Base-by-base conservation (phyloP, 495 filamentous ascomycete genomes). In the Articulospora tetracladia region DNA sequence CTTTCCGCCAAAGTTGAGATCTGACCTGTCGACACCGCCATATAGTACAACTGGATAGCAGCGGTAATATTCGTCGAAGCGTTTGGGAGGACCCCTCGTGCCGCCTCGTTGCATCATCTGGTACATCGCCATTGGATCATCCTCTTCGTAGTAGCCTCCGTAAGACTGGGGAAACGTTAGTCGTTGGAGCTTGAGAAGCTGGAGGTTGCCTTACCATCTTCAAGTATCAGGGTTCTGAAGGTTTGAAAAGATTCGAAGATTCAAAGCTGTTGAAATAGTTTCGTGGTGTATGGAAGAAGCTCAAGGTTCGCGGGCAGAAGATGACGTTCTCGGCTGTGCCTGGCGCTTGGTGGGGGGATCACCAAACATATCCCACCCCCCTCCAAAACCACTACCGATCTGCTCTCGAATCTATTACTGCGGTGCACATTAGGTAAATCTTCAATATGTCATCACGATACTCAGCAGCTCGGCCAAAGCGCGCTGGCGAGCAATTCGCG, bases 21-120 rank as follows among this genome's bases (percentile, higher is more conserved):
- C 86, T 55, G 91, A 89, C 69, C 93, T 82, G 63, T 97, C 94
- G 23, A 91, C 84, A 7, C 94, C 92, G n/a, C 93, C 90, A 59
- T 96, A 83, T 92, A 98, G 97, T 65, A 86, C 85, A 59, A 95
- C 79, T 20, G 94, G 95, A 68, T 98, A 98, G 76, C 91, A 96
- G 30, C 94, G 89, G 72, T 95, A 97, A 72, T 94, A 97, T 73
- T 97, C 95, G 74, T 98, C 93, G 76, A 98, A 98, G 55, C 93
- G 91, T 30, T 55, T 61, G 17, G 52, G 57, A 53, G 53, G 27
- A 17, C 55, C 62, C 22, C 62, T 20, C 39, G 39, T 57, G 28
- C 57, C 34, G 0, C 57, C 20, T 1, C 22, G 23, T 34, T 74
- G 73, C 12, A 74, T 69, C 68, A 76, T 71, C 56, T 73, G 68